Conservation (phyloP, 768 basidiomycete genomes). For the Boletus rufocinnamomeus region DNA sequence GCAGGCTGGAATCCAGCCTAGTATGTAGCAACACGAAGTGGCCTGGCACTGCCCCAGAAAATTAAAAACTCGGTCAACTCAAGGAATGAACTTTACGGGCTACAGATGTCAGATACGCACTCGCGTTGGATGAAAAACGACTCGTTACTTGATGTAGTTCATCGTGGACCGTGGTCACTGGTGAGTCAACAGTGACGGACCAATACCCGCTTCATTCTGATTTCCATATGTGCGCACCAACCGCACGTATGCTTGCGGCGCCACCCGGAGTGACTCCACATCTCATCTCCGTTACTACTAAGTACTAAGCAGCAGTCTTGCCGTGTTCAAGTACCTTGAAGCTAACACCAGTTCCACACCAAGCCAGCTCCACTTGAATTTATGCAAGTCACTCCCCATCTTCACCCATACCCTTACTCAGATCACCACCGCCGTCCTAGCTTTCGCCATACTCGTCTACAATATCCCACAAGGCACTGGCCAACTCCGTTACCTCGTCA, state of each 20-base stretch:
- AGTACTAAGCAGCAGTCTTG: neutral
- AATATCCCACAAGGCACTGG: constrained; percentile 60
- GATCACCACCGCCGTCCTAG: constrained; percentile 25
- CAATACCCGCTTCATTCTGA: neutral
- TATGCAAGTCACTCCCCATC: constrained; percentile 17
- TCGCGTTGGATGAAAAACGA: neutral
- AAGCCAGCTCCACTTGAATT: neutral
- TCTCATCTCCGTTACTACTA: neutral
- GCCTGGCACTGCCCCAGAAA: neutral
- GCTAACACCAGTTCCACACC: neutral
- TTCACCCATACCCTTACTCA: constrained; percentile 23
- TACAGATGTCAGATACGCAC: neutral
- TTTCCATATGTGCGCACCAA: neutral
- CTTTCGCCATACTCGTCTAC: constrained; percentile 45
- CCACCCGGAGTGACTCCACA: neutral
- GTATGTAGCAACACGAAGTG: neutral
- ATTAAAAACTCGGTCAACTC: neutral
- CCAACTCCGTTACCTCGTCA: constrained; percentile 60
- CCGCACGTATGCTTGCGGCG: neutral
- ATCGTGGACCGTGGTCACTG: neutral
- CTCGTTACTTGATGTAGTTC: neutral
- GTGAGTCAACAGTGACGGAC: neutral
- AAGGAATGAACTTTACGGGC: neutral
- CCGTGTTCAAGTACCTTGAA: neutral
- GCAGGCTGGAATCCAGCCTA: neutral